Conservation (phyloP, 176 grass and related monocot genomes). For the Eremochloa ophiuroides region DNA sequence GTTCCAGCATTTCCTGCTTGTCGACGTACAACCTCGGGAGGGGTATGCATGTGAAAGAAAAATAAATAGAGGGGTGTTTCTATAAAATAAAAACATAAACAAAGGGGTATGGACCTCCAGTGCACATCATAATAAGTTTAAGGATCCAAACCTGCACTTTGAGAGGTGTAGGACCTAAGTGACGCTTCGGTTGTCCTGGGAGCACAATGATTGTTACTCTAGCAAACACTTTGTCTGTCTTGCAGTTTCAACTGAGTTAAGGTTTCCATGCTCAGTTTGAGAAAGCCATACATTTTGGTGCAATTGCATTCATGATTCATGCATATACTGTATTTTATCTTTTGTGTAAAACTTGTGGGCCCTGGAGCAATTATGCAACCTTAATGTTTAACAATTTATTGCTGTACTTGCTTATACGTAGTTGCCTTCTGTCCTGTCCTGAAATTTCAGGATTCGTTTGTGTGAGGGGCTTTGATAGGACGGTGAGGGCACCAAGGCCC, state of each 20-base stretch:
- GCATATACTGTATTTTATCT: not conserved
- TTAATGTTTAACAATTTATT: not conserved
- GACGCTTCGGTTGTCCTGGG: not conserved
- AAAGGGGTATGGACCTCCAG: too few species aligned
- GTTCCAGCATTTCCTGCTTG: too few species aligned
- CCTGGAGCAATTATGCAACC: not conserved
- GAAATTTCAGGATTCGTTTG: constrained; percentile 51
- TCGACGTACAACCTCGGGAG: too few species aligned
- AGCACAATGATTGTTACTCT: not conserved
- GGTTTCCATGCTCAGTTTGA: not conserved
- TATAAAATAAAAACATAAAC: too few species aligned
- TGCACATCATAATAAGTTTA: too few species aligned
- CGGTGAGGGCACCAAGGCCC: constrained; percentile 53
- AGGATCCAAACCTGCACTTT: too few species aligned
- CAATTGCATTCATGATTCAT: constrained; percentile 10
- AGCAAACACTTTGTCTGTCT: not conserved
- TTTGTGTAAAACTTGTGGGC: not conserved
- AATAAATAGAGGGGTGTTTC: too few species aligned
- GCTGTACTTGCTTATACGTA: not conserved
- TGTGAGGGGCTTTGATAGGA: constrained; percentile 65
- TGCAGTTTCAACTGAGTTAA: not conserved
- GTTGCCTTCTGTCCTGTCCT: not conserved
- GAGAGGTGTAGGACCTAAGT: too few species aligned
- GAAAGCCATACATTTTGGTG: not conserved
- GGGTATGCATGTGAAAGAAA: too few species aligned